Conservation (phyloP, 2,329 filamentous ascomycete species). For the Sordariomycetes sp. region DNA sequence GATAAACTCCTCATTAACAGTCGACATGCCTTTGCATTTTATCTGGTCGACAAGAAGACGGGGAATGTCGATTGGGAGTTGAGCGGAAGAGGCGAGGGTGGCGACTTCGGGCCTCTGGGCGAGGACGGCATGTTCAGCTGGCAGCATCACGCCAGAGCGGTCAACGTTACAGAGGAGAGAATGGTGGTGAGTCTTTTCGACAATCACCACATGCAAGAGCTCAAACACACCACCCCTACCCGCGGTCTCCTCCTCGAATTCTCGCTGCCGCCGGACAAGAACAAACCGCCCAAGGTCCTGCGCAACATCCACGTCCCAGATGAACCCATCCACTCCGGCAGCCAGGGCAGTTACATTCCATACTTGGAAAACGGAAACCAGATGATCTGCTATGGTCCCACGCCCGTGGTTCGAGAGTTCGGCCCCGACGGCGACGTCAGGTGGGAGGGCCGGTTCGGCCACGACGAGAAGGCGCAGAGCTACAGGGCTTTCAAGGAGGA, state of each 20-base stretch:
- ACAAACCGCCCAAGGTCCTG: slow-evolving; percentile 6
- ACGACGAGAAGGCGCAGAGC: slow-evolving; percentile 9
- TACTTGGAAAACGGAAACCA: slow-evolving; percentile 12
- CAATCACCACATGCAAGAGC: slow-evolving; percentile 18
- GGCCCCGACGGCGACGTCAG: slow-evolving; percentile 9
- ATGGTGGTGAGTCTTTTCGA: slow-evolving; percentile 22
- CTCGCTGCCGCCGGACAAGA: slow-evolving; percentile 8
- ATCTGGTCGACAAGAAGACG: slow-evolving; percentile 7
- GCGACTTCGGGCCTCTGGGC: slow-evolving; percentile 12
- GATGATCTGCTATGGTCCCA: slow-evolving; percentile 11
- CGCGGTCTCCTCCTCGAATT: slow-evolving; percentile 9
- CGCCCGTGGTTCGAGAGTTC: slow-evolving; percentile 14
- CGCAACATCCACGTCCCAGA: not conserved
- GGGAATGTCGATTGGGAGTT: slow-evolving; percentile 15
- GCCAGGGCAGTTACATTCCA: slow-evolving; percentile 11
- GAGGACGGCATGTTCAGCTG: slow-evolving; percentile 21
- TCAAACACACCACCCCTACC: slow-evolving; percentile 3
- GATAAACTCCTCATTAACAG: slow-evolving; percentile 11
- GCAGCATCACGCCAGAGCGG: slow-evolving; percentile 22
- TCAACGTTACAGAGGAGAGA: slow-evolving; percentile 9
- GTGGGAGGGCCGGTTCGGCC: slow-evolving; percentile 14
- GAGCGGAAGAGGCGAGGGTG: slow-evolving; percentile 12
- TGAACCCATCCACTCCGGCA: slow-evolving; percentile 1
- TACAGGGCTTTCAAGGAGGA: slow-evolving; percentile 14
- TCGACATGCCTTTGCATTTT: slow-evolving; percentile 12